Evolutionary conservation across 768 basidiomycete species (phyloP).

Genomic region (Boletus patriciae): DNA sequence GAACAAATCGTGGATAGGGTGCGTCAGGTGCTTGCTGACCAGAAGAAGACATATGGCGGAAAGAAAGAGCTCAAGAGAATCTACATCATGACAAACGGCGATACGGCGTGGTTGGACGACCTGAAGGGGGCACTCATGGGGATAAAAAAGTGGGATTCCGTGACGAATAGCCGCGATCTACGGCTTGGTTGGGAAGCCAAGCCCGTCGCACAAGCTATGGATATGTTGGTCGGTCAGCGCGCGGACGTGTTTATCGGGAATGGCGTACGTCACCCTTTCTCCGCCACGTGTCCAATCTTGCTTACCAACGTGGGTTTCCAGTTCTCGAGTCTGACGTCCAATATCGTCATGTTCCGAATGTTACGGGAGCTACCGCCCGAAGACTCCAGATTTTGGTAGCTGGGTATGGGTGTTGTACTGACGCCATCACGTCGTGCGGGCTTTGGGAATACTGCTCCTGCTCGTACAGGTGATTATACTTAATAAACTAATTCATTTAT

Average conservation of each 20-base stretch:
- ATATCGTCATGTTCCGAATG: conserved; percentile 46
- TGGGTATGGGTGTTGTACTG: neutral
- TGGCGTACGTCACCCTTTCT: conserved; percentile 47
- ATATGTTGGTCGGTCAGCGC: conserved; percentile 66
- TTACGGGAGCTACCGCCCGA: conserved; percentile 35
- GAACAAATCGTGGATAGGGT: conserved; percentile 47
- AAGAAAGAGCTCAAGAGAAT: conserved; percentile 42
- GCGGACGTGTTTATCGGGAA: conserved; percentile 71
- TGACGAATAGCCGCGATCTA: conserved; percentile 57
- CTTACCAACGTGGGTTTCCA: conserved; percentile 17
- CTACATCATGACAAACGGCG: conserved; percentile 68
- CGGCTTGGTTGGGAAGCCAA: conserved; percentile 52
- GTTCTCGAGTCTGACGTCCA: conserved; percentile 52
- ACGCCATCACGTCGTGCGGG: neutral
- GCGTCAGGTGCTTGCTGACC: conserved; percentile 28
- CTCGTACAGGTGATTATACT: neutral
- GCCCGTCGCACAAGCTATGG: conserved; percentile 57
- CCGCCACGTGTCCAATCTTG: neutral
- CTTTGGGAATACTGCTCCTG: neutral
- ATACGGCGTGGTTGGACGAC: conserved; percentile 47
- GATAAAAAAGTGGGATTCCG: conserved; percentile 45
- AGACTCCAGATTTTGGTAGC: conserved; percentile 44
- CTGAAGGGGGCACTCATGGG: conserved; percentile 41
- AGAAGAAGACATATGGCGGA: conserved; percentile 9
- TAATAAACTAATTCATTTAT: too few species aligned